Base-by-base conservation (phyloP, 805 yeast species). In the Saccharomycopsis babjevae region DNA sequence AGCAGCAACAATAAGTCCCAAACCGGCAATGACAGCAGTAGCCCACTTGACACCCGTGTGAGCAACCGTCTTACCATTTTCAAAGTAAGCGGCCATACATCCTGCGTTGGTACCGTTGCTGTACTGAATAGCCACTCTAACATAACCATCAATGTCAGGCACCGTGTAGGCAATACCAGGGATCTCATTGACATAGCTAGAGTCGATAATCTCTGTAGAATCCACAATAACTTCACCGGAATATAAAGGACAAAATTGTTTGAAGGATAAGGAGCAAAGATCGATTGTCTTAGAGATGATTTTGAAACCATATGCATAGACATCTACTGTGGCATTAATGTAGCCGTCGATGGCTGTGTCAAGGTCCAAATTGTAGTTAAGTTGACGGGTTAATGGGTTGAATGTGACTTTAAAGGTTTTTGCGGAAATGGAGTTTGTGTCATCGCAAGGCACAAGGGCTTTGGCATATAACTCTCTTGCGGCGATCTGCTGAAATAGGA, bases 1-100 rank as follows among this genome's bases (percentile, higher is more conserved):
- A 5, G 96, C 92, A n/a, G 96, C 88, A 18, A 85, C 79, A 54
- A 91, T 74, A 62, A 92, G 73, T n/a, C 97, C 97, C 36, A 89
- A 72, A 64, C 97, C 97, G 1, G 96, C 90, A 67, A 91, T 77
- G 22, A 86, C 85, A 1, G 97, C 97, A 20, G 97, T 89, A 50
- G 89, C 96, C 97, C 97, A 92, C 73, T 88, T 87, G 61, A 86
- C 91, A 66, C 88, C 88, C 1, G 81, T 77, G 69, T 89, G 96
- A 54, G 88, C 75, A 22, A 90, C 93, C 1, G 96, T 85, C 68
- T 85, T 88, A 42, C 92, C 90, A 70, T 90, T 90, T 22, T 85
- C 68, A 69, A 90, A 84, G 62, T 80, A 80, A 18, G 89, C 84
- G 69, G 88, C 93, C 61, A 90, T 77, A 71, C 97, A 90, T 43